phyloP scores from a whole-genome alignment of 441 rosid species.

The Capsella rubella region DNA sequence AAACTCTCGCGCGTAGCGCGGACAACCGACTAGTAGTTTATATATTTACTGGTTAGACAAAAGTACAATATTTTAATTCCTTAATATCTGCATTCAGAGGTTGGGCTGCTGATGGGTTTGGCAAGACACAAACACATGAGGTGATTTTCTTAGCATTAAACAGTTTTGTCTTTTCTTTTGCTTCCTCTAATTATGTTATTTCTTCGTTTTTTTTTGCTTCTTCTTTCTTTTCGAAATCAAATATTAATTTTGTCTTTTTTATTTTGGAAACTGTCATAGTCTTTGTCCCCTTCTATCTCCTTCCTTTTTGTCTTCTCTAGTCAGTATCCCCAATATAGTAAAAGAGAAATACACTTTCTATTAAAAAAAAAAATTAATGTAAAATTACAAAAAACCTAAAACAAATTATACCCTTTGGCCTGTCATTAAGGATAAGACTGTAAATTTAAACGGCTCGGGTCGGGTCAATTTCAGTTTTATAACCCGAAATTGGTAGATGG shows the following conservation, averaged over 20 bases:
- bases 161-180: constrained; percentile 23
- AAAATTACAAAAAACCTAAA: no score
- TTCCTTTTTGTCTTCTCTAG: constrained; percentile 12
- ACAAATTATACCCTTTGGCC: no score
- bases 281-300: constrained; percentile 7
- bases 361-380: no score
- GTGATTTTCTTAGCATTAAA: constrained; percentile 16
- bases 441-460: no score
- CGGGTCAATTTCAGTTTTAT: no score
- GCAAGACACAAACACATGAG: constrained; percentile 23
- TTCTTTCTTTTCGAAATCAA: not conserved
- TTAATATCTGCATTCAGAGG: constrained; percentile 16
- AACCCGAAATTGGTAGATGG: no score
- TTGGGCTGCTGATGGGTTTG: constrained; percentile 8
- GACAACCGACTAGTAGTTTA: no score
- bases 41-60: not conserved
- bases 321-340: no score
- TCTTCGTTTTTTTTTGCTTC: not conserved
- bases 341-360: no score
- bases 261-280: not conserved
- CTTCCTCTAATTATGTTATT: constrained; percentile 8
- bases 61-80: not conserved
- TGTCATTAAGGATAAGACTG: no score
- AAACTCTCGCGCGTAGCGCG: no score
- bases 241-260: constrained; percentile 26